Base-by-base conservation (phyloP, 2,329 filamentous ascomycete species). In the Colletotrichum orbiculare region DNA sequence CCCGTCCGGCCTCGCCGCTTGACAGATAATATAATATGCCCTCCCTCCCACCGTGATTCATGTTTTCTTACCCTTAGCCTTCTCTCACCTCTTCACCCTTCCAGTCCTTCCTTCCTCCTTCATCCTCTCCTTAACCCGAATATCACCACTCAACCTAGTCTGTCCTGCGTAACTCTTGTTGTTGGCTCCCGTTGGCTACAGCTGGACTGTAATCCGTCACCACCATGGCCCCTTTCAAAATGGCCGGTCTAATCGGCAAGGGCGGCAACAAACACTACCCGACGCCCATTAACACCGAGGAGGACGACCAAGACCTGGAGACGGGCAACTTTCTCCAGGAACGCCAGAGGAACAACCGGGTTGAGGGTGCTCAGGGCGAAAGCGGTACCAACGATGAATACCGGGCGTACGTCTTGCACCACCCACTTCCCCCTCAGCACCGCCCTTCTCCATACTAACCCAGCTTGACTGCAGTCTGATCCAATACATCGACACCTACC, bases 401-500 rank as follows among this genome's bases (percentile, higher is more conserved):
- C 60, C 55, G 60, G 59, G 57, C 64, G 64, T 66, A 64, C 47
- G 42, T 66, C 58, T 65, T 42, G 52, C 62, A 62, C 45, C 17
- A 11, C 15, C 15, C 37, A 41, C n/a, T 17, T 9, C 43, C 12
- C 43, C 11, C 15, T 10, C 15, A 33, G 15, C 25, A 15, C 17
- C 43, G 25, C 43, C 13, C 1, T 17, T 11, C 8, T 10, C 43
- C 13, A 15, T 46, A 6, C 9, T n/a, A 17, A 46, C 8, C 13
- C 13, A 8, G 12, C 42, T 6, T 8, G 8, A n/a, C 35, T n/a
- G 54, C 41, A 66, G 64, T 58, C 54, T 66, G 15, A 41, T 64
- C 58, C 73, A 75, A 58, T 79, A 76, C 65, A 76, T 79, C 64
- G 76, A 77, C 60, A 77, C 73, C 45, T 79, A 78, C 68, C 73